These are phyloP conservation scores for Mucor plumbeus DNA, from an alignment of 371 early-diverging fungal species.

Conservation along the genomic window DNA sequence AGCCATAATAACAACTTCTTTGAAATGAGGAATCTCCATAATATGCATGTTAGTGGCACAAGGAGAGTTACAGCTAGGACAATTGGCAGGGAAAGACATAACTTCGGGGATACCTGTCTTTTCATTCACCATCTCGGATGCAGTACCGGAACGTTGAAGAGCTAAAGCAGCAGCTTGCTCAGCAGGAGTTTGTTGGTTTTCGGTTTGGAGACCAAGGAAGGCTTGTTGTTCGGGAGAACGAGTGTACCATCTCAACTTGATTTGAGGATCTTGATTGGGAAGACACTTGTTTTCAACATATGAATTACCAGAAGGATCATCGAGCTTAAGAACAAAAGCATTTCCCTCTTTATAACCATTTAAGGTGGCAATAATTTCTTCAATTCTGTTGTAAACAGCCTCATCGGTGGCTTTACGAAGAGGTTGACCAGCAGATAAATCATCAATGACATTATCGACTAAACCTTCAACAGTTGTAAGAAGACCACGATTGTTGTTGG, in stretches of 20 bases:
- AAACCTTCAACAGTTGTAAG: constrained; percentile 93
- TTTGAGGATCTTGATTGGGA: constrained; percentile 81
- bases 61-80: constrained; percentile 84
- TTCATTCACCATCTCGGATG: constrained; percentile 40
- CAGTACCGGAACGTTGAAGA: constrained; percentile 8
- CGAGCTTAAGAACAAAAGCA: constrained; percentile 77
- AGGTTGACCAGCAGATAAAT: constrained; percentile 78
- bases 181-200: constrained; percentile 53
- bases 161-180: constrained; percentile 46
- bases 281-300: constrained; percentile 81
- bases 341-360: constrained; percentile 59
- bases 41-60: constrained; percentile 93
- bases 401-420: constrained; percentile 72
- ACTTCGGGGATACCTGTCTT: constrained; percentile 63
- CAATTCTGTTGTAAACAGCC: constrained; percentile 76
- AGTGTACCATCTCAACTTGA: constrained; percentile 66
- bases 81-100: constrained; percentile 86
- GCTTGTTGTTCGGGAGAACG: constrained; percentile 83
- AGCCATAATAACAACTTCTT: constrained; percentile 96
- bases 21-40: constrained; percentile 92
- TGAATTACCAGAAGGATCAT: constrained; percentile 94
- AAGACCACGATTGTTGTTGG: constrained; percentile 73
- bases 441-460: constrained; percentile 79
- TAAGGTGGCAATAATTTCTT: constrained; percentile 71
- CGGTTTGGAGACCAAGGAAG: constrained; percentile 73